Base-by-base conservation (phyloP, 140 eudicot species). In the Bidens hawaiensis region DNA sequence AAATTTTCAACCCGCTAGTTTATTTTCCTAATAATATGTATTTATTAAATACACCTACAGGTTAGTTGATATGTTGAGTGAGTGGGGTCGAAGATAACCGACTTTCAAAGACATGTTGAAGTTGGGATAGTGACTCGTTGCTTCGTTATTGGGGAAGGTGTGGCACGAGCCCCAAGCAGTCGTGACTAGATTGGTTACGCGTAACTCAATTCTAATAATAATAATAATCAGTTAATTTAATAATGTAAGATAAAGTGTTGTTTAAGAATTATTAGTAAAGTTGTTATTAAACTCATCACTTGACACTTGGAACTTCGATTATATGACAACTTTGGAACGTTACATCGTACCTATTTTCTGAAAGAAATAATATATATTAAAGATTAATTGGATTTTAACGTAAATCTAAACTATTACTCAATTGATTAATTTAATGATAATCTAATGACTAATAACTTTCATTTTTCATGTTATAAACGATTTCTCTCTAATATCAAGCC, bases 241-340 rank as follows among this genome's bases (percentile, higher is more conserved):
- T 52, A 68, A 45, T 28, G 33, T 27, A 10, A 57, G 47, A 18
- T 68, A 7, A 58, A 23, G 61, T 65, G 62, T n/a, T n/a, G n/a
- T n/a, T 31, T 45, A 57, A 58, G 36, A 49, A 31, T 69, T 69
- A 57, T 19, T 48, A n/a, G n/a, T n/a, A n/a, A 65, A 34, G 6
- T 3, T 28, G 18, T 30, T n/a, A 54, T 55, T 28, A 43, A 69
- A 58, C 25, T 69, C 43, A 2, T 43, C 21, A 46, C 24, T 28
- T 58, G 75, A 69, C 67, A 58, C 60, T 21, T 46, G 74, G 33
- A 69, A 58, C 33, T 47, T 15, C 21, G 8, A 45, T 49, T 51
- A 34, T 34, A 1, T 13, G 28, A 11, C 2, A 21, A 38, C 4
- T 62, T 62, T 40, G 3, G 1, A 19, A 23, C 7, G 64, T 34